Percentiles rank a stretch among this genome's conserved stretches.
phyloP scores from a whole-genome alignment of 2,329 filamentous ascomycete genomes.

The Penicillium concentricum region DNA sequence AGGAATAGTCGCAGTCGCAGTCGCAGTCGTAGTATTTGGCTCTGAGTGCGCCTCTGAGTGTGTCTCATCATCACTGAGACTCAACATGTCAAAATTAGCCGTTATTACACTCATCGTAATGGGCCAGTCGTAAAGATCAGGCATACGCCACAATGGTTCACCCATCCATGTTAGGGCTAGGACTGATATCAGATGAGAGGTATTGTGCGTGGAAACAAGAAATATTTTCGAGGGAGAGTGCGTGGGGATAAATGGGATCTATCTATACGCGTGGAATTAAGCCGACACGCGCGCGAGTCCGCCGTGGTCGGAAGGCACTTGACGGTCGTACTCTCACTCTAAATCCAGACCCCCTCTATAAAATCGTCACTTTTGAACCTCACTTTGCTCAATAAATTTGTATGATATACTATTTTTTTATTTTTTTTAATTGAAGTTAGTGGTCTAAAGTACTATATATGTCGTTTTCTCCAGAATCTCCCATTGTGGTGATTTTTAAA shows the following conservation, averaged over 20 bases:
- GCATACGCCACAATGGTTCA: background rate
- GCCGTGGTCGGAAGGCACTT: background rate
- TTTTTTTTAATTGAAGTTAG: background rate
- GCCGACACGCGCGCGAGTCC: no score
- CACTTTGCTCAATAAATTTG: background rate
- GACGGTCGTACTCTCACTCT: background rate
- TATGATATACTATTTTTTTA: background rate
- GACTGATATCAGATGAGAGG: background rate
- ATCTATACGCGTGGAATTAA: background rate
- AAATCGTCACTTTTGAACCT: background rate
- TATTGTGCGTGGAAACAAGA: background rate
- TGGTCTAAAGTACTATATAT: background rate
- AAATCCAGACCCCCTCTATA: background rate
- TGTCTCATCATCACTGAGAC: background rate
- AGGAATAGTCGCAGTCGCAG: background rate
- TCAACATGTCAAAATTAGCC: no score
- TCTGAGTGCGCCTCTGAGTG: background rate
- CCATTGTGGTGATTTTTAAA: background rate
- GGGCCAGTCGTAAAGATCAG: background rate
- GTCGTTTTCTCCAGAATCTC: background rate
- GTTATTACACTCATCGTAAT: fast-evolving
- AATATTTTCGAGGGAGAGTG: background rate
- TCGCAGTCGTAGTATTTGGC: background rate
- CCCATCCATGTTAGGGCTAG: background rate
- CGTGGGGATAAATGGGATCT: background rate